phyloP scores from a whole-genome alignment of 2,329 filamentous ascomycete genomes.

The Pseudocercospora vitis region DNA sequence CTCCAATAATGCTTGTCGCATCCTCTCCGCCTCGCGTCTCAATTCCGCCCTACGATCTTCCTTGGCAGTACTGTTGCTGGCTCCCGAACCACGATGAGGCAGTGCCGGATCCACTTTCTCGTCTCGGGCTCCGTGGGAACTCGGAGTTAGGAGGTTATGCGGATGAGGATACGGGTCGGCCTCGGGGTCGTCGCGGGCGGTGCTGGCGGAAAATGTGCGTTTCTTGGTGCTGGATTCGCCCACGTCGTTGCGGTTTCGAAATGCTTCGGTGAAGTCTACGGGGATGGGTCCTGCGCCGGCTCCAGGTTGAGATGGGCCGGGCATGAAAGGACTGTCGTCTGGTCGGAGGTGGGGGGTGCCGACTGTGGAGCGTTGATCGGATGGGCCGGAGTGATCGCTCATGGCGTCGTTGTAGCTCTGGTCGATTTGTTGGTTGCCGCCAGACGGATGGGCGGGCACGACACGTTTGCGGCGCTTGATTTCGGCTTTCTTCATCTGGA shows the following conservation, averaged over 20 bases:
- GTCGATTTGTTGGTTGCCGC: slow-evolving; percentile 32
- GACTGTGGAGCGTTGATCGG: slow-evolving; percentile 18
- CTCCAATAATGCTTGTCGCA: slow-evolving; percentile 69
- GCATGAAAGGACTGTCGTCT: slow-evolving; percentile 15
- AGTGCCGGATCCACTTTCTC: slow-evolving; percentile 39
- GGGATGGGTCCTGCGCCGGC: slow-evolving; percentile 33
- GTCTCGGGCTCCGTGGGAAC: slow-evolving; percentile 19
- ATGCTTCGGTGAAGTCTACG: slow-evolving; percentile 41
- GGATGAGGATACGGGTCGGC: slow-evolving; percentile 25
- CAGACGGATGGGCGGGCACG: slow-evolving; percentile 66
- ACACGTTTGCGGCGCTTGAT: slow-evolving; percentile 96
- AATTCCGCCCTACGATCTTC: slow-evolving; percentile 65
- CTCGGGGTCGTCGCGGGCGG: slow-evolving; percentile 13
- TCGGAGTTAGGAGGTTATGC: slow-evolving; percentile 24
- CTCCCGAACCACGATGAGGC: slow-evolving; percentile 37
- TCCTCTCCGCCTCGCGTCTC: slow-evolving; percentile 71
- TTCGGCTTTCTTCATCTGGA: slow-evolving; percentile 98
- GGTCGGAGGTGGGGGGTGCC: slow-evolving; percentile 14
- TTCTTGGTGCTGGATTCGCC: slow-evolving; percentile 55
- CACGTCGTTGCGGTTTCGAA: slow-evolving; percentile 27
- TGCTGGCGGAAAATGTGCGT: slow-evolving; percentile 61
- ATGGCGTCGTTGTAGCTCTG: slow-evolving; percentile 35
- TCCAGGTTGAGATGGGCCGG: slow-evolving; percentile 22
- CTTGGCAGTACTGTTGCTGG: too few species aligned
- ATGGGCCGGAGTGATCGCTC: slow-evolving; percentile 22